phyloP scores from a whole-genome alignment of 305 asterid genomes.

The Nicotiana rustica region DNA sequence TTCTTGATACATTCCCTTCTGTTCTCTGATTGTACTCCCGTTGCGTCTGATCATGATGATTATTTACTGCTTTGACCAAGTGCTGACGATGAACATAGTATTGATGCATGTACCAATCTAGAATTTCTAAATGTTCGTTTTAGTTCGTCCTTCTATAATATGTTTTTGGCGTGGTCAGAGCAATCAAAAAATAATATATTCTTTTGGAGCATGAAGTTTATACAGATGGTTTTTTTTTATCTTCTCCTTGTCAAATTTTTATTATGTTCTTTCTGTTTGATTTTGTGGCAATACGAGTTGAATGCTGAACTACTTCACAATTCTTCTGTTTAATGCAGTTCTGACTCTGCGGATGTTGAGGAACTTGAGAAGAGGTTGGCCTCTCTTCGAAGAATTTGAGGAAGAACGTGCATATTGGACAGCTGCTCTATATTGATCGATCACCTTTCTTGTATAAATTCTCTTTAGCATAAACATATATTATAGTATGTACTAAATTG shows the following conservation, averaged over 20 bases:
- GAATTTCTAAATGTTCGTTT: neutral
- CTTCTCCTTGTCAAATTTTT: too few species aligned
- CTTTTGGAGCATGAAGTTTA: neutral
- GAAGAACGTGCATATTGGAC: constrained; percentile 12
- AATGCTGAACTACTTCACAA: neutral
- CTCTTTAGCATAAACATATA: constrained; percentile 13
- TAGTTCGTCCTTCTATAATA: neutral
- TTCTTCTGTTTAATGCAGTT: constrained; percentile 45
- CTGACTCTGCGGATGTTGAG: constrained; percentile 65
- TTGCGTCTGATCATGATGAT: neutral
- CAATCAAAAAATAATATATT: neutral
- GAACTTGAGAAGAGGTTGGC: constrained; percentile 93
- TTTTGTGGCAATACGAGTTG: neutral
- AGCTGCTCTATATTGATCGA: neutral
- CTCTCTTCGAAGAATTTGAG: constrained; percentile 77
- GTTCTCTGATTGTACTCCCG: neutral
- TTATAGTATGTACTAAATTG: constrained; percentile 25
- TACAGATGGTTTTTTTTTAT: too few species aligned
- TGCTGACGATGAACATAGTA: neutral
- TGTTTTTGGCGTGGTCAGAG: neutral
- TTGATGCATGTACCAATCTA: neutral
- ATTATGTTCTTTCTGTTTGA: neutral
- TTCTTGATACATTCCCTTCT: neutral
- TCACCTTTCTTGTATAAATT: constrained; percentile 25
- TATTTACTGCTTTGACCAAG: neutral